Base-by-base conservation (phyloP, 305 asterid species). In the Withania somnifera region DNA sequence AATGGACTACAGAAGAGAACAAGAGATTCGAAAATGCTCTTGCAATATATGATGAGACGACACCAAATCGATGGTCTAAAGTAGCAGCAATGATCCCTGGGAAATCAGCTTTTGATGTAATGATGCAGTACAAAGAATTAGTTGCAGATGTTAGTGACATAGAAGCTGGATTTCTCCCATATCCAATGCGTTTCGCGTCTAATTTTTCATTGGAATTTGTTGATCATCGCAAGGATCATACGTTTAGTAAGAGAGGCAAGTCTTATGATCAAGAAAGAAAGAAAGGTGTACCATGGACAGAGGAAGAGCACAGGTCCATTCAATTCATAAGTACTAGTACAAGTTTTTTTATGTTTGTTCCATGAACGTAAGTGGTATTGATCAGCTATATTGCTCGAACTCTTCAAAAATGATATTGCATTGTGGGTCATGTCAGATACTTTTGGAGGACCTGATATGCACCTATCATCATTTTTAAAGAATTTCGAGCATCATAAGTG, bases 281-380 rank as follows among this genome's bases (percentile, higher is more conserved):
- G 81, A 94, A 91, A 82, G 97, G 99, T 54, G 92, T 94, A 5
- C 98, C 99, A 0, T 95, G 99, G 99, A 95, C 99, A 3, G 95
- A 94, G 78, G 98, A 95, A 1, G 99, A 95, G 66, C 99, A 95
- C 89, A 93, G 98, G 99, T 95, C 53, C 36, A 34, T 71, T 6
- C 71, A 26, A 26, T 5, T 60, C 9, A 26, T 22, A 57, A 57
- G 3, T 57, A 57, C 24, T 57, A 22, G 3, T 11, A n/a, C n/a
- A n/a, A n/a, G n/a, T n/a, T n/a, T n/a, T 57, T 4, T 24, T 8
- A 64, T 34, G 13, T 64, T 64, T 64, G 75, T 32, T 30, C 8
- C 3, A 64, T 64, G 53, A 19, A 68, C 32, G 28, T 68, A 68
- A 38, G 20, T 71, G 6, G 38, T 22, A 42, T 13, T 71, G 2